Conservation (phyloP, 352 stramenopile species). For the Phytophthora crassamura region DNA sequence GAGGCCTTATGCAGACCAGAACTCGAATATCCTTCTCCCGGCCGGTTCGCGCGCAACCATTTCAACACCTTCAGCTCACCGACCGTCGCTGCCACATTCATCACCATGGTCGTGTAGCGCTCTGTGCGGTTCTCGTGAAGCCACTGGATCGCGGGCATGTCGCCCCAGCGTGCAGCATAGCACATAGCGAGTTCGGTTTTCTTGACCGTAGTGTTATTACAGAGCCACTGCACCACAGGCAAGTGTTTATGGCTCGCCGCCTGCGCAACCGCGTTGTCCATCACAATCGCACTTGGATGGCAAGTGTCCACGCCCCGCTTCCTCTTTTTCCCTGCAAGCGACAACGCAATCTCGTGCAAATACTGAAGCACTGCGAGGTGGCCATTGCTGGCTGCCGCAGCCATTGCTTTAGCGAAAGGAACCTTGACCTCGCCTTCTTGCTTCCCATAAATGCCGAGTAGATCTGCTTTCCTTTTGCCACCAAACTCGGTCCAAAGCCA, state of each 20-base stretch:
- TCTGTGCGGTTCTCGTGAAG: slow-evolving; percentile 1
- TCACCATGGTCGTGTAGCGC: background rate
- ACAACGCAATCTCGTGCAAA: background rate
- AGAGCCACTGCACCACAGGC: slow-evolving; percentile 1
- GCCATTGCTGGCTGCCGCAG: background rate
- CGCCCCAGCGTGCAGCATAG: background rate
- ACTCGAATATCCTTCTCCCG: slow-evolving; percentile 5
- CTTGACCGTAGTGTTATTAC: background rate
- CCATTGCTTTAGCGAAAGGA: slow-evolving; percentile 4
- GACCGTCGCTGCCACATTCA: slow-evolving; percentile 2
- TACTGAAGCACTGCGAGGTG: slow-evolving; percentile 4
- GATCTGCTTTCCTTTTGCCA: background rate
- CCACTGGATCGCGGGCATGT: background rate
- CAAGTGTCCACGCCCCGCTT: background rate
- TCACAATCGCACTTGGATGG: background rate
- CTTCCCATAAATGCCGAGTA: background rate
- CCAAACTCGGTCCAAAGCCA: slow-evolving; percentile 7
- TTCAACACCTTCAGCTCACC: slow-evolving; percentile 8
- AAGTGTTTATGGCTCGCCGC: slow-evolving; percentile 2
- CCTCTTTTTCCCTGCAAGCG: slow-evolving; percentile 5
- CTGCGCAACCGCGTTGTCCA: background rate
- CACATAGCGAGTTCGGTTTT: background rate
- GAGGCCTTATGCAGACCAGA: background rate
- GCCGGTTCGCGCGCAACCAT: slow-evolving; percentile 9
- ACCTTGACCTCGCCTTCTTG: background rate